These are phyloP conservation scores for Myxozyma udenii DNA, from an alignment of 805 yeast genomes.

Conservation along the genomic window DNA sequence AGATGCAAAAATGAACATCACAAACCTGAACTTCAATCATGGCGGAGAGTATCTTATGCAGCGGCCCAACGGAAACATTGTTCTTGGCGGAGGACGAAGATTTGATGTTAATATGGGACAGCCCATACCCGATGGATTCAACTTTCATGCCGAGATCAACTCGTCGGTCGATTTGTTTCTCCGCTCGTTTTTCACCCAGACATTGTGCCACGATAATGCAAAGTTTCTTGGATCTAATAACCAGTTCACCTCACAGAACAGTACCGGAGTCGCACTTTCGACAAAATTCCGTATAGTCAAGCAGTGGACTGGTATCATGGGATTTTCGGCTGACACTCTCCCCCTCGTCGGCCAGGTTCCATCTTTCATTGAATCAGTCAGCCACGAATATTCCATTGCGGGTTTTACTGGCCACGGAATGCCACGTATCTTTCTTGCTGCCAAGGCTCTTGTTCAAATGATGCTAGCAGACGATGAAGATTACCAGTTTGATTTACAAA, in stretches of 20 bases:
- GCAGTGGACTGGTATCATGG: conserved; percentile 51
- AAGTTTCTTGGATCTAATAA: conserved; percentile 32
- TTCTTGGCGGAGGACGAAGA: conserved; percentile 31
- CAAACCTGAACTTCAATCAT: conserved; percentile 22
- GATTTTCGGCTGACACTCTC: conserved; percentile 43
- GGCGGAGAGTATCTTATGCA: conserved; percentile 26
- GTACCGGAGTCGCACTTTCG: conserved; percentile 1
- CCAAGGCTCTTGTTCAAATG: conserved; percentile 40
- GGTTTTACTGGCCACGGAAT: conserved; percentile 55
- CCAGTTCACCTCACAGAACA: conserved; percentile 12
- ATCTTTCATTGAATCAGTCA: conserved; percentile 26
- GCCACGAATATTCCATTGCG: conserved; percentile 43
- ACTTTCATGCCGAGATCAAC: conserved; percentile 30
- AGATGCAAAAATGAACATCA: conserved; percentile 16
- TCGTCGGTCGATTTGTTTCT: conserved; percentile 35
- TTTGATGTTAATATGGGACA: conserved; percentile 15
- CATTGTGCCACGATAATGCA: conserved; percentile 35
- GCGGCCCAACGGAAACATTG: conserved; percentile 29
- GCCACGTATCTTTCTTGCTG: conserved; percentile 47
- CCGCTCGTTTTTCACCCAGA: conserved; percentile 20
- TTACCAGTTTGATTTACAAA: conserved; percentile 14
- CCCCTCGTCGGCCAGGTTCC: conserved; percentile 47
- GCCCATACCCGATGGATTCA: conserved; percentile 6
- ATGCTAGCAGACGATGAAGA: conserved; percentile 18
- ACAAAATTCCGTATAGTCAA: conserved; percentile 14